Evolutionary conservation across 768 basidiomycete species (phyloP), one percentile per base, ranked within the genome.

Genomic region (Suillus americanus): DNA sequence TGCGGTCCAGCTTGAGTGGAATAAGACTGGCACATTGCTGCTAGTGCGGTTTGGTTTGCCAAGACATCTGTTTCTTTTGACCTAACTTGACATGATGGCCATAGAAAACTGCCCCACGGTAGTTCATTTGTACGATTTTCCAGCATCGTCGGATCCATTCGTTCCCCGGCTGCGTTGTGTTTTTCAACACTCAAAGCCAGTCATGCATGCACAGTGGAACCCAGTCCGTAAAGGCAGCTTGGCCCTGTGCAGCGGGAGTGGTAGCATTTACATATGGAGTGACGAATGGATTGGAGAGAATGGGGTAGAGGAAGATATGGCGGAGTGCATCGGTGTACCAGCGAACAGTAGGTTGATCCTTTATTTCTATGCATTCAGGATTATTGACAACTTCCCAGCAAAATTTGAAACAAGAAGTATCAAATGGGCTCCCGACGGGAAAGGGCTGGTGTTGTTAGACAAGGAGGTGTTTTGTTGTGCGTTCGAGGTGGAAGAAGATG

Each of bases 301-400:
- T 6, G 84, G 81, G 5, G 83, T 84, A 51, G 88, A 86, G 71
- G 77, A 79, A 66, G 94, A 94, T 71, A 89, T 94, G 77, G 93
- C 94, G 3, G 95, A 97, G 75, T 96, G 94, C 69, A 86, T 96
- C 40, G 92, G 92, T 8, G 86, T 97, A 5, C 95, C 95, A 40
- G 85, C 90, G n/a, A 86, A 92, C 91, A 78, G 92, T 85, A 35
- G 62, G 66, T 64, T 18, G 10, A 57, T 23, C 37, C 45, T 23
- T 51, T 38, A 28, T 73, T 77, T 61, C 1, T 45, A 2, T 16
- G 10, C 28, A 41, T 41, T 30, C 48, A 50, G 18, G 46, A 41
- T 51, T 43, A 16, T 33, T 57, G 57, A 62, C 60, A 62, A 40
- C 18, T 61, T 30, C 13, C 41, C 68, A 92, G 91, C 86, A 64